A percentile compares a stretch with the other conserved stretches of the same genome.
Evolutionary conservation across 2,329 filamentous ascomycete species (phyloP).

Genomic region (Colletotrichum sp.): DNA sequence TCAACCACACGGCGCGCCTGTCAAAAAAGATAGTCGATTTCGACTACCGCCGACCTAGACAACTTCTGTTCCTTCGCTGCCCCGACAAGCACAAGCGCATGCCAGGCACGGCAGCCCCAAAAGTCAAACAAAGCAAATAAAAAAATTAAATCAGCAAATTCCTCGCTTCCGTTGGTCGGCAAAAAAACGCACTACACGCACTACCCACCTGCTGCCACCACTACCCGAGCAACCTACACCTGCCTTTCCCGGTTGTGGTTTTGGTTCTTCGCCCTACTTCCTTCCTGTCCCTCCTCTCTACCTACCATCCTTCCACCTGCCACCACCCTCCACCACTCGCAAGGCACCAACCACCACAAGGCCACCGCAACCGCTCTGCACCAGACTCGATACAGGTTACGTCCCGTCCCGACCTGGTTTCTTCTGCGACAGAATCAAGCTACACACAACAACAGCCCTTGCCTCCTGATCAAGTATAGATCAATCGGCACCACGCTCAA

Average conservation of each 20-base stretch:
- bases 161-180: slow-evolving; percentile 48
- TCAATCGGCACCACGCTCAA: slow-evolving; percentile 70
- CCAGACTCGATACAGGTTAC: slow-evolving; percentile 53
- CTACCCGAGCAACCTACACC: not conserved
- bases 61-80: slow-evolving; percentile 1
- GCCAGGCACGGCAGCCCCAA: slow-evolving; percentile 31
- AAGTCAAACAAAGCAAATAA: slow-evolving; percentile 41
- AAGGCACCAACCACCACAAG: slow-evolving; percentile 10
- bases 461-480: slow-evolving; percentile 70
- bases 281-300: not conserved
- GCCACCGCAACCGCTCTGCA: slow-evolving; percentile 30
- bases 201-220: not conserved
- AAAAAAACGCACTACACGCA: slow-evolving; percentile 5
- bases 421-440: slow-evolving; percentile 52
- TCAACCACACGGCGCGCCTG: slow-evolving; percentile 7
- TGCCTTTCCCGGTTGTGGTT: not conserved
- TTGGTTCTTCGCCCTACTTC: not conserved
- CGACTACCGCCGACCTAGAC: slow-evolving; percentile 5
- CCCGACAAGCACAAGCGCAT: slow-evolving; percentile 26
- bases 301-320: slow-evolving; percentile 32
- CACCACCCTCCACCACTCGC: slow-evolving; percentile 2
- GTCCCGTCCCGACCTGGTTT: slow-evolving; percentile 56
- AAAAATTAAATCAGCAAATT: slow-evolving; percentile 41
- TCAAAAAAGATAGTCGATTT: slow-evolving; percentile 15
- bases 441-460: slow-evolving; percentile 43